These are phyloP conservation scores for Brassica balearica DNA, from an alignment of 441 rosid species.

Conservation along the genomic window DNA sequence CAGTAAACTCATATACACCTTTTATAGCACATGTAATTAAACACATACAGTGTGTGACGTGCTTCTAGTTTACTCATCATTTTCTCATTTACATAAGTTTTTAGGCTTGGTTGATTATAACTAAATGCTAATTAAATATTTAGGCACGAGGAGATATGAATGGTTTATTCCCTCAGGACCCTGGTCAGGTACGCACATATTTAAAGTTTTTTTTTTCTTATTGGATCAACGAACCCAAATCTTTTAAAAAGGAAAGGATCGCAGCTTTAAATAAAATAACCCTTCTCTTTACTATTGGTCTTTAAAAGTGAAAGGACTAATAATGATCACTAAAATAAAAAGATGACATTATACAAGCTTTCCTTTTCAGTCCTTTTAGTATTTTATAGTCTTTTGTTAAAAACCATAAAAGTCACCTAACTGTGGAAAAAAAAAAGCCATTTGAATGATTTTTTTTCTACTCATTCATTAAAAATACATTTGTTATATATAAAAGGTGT, in stretches of 20 bases:
- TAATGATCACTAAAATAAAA: constrained; percentile 34
- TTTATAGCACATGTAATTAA: background rate
- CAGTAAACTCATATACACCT: constrained; percentile 1
- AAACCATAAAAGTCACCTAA: constrained; percentile 21
- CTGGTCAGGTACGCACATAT: constrained; percentile 73
- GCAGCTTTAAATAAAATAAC: constrained; percentile 21
- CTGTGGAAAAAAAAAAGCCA: constrained; percentile 13
- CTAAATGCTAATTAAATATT: background rate
- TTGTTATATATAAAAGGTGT: background rate
- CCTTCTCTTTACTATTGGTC: constrained; percentile 24
- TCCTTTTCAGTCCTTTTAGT: constrained; percentile 3
- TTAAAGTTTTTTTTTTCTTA: constrained; percentile 25
- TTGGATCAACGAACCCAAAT: constrained; percentile 52
- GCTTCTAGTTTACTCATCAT: constrained; percentile 10
- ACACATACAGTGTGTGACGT: background rate
- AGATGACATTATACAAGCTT: constrained; percentile 16
- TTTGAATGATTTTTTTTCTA: background rate
- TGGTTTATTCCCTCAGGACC: constrained; percentile 83
- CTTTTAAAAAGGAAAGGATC: constrained; percentile 2
- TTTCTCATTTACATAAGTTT: background rate
- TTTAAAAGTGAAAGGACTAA: constrained; percentile 27
- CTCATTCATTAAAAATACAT: background rate
- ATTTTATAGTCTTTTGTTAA: background rate
- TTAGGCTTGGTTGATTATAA: background rate
- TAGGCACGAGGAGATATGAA: constrained; percentile 79